Evolutionary conservation across 225 moss, liverwort and hornwort species (phyloP), one percentile per base, ranked within the genome.

Genomic region (Physcomitrellopsis africana): DNA sequence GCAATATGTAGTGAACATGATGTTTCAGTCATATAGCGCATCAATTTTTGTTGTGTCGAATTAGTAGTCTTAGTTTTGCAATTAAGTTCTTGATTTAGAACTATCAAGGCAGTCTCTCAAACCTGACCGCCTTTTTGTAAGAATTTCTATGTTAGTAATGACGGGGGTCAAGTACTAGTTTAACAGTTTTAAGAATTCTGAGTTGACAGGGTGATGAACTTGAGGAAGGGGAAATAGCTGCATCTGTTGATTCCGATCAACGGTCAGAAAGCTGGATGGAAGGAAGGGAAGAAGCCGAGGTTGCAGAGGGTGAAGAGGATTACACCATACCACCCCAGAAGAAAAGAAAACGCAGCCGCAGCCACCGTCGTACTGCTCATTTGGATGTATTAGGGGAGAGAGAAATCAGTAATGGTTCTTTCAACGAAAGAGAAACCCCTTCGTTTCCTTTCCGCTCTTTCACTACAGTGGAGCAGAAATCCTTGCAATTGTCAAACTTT

Each of bases 211-310:
- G 74, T 60, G 99, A 99, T 78, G 99, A 95, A 68, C 82, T 99
- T 13, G 99, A 99, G 84, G 99, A 99, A 84, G 99, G 99, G 43
- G 99, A 99, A 76, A 99, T 99, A 75, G 99, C 84, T 61, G 99
- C 89, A 57, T 99, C 95, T 61, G 86, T 90, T 56, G 99, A 92
- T 76, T 94, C 93, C 43, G 95, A 89, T 63, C 80, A 90, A 68
- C 86, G 83, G 17, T 87, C 91, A 44, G 94, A 80, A 76, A 89
- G 83, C 73, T 95, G 99, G 95, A 75, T 82, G 49, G 81, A 79
- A 32, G 89, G 77, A 57, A 81, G 80, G 71, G 94, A 97, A 47
- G 89, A 84, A 72, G 82, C 57, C 20, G 92, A 79, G 63, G 89
- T 75, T 44, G 80, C 77, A 63, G 88, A 87, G 77, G 85, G 79